Evolutionary conservation across 805 yeast genomes (phyloP).

Genomic region (Schwanniomyces pseudopolymorphus): DNA sequence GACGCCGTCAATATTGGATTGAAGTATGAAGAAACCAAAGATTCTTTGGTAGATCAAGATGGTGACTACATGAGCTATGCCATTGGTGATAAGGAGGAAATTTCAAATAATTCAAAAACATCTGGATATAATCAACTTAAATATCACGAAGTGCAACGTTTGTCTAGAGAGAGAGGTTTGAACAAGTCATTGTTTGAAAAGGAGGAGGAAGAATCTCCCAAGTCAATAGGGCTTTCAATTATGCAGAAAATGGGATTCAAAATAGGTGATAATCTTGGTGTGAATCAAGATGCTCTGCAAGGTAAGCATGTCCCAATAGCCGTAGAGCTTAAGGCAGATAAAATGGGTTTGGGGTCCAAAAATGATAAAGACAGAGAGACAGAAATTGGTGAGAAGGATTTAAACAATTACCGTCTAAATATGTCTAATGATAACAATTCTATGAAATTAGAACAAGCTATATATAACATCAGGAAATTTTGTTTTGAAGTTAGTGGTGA

Average conservation of each 20-base stretch:
- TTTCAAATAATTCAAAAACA: neutral
- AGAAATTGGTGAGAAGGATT: slow-evolving; percentile 3
- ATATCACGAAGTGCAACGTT: neutral
- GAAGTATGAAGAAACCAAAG: neutral
- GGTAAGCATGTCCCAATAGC: slow-evolving; percentile 33
- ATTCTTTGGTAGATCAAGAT: neutral
- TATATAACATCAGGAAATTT: slow-evolving; percentile 33
- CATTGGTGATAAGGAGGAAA: neutral
- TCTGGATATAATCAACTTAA: neutral
- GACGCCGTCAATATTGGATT: neutral
- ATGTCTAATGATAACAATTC: neutral
- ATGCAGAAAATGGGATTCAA: slow-evolving; percentile 63
- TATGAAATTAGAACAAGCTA: neutral
- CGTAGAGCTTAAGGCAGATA: slow-evolving; percentile 14
- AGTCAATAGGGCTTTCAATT: slow-evolving; percentile 48
- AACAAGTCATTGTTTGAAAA: slow-evolving; percentile 8
- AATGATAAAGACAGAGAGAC: neutral
- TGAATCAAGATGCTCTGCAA: slow-evolving; percentile 8
- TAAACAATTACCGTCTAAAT: neutral
- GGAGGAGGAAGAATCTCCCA: slow-evolving; percentile 1
- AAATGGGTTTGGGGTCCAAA: slow-evolving; percentile 21
- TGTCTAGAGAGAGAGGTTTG: slow-evolving; percentile 3
- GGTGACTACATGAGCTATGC: slow-evolving; percentile 13
- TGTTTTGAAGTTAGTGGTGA: slow-evolving; percentile 46
- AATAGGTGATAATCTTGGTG: slow-evolving; percentile 47